phyloP scores from a whole-genome alignment of 2,329 filamentous ascomycete genomes.

The Mycosphaerelloides madeirae region DNA sequence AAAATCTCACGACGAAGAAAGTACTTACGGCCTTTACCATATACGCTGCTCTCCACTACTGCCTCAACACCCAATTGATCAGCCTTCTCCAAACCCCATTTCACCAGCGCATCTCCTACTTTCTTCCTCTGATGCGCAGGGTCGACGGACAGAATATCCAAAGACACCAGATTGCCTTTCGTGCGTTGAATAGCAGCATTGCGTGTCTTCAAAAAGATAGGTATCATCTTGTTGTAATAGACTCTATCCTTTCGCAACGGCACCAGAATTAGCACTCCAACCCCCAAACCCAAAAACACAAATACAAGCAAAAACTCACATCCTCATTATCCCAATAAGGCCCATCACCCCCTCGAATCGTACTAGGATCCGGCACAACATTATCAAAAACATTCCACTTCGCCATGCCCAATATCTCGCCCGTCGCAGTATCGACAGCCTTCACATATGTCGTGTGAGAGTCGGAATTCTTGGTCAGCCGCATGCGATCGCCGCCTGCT shows the following conservation, averaged over 20 bases:
- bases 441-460: slow-evolving; percentile 26
- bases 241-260: too few relatives aligned
- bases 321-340: slow-evolving; percentile 22
- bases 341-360: slow-evolving; percentile 1
- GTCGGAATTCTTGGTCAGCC: slow-evolving; percentile 16
- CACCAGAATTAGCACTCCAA: too few relatives aligned
- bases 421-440: slow-evolving; percentile 24
- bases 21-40: slow-evolving; percentile 28
- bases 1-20: too few relatives aligned
- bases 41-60: slow-evolving; percentile 29
- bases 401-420: slow-evolving; percentile 29
- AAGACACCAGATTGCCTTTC: slow-evolving; percentile 25
- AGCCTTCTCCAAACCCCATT: slow-evolving; percentile 28
- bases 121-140: slow-evolving; percentile 27
- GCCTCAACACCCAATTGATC: slow-evolving; percentile 27
- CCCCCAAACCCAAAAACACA: too few relatives aligned
- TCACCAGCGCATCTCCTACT: slow-evolving; percentile 25
- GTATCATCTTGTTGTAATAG: slow-evolving; percentile 19
- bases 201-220: slow-evolving; percentile 20
- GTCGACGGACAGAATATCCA: slow-evolving; percentile 29
- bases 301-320: too few relatives aligned
- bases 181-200: slow-evolving; percentile 20
- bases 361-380: slow-evolving; percentile 9
- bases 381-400: slow-evolving; percentile 29
- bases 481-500: slow-evolving; percentile 23